Evolutionary conservation across 352 stramenopile genomes (phyloP), one percentile per base, ranked within the genome.

Genomic region (Pythium insidiosum): DNA sequence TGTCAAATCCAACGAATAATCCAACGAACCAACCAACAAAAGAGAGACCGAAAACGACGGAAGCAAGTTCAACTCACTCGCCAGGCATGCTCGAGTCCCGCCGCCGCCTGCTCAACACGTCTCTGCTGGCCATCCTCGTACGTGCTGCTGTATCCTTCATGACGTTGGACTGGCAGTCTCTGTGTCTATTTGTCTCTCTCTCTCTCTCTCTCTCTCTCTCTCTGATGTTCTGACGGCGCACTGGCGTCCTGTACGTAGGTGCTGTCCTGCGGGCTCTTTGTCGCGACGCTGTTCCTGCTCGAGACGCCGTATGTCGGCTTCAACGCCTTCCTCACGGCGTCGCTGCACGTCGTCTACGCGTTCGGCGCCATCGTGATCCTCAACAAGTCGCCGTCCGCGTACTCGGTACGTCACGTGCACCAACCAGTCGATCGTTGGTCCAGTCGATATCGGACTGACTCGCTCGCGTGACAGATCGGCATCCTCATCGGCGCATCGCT

Each of bases 311-410:
- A 63, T 38, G 50, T 88, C 28, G 73, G 73, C 56, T 82, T 91
- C 43, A 45, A 84, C 26, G 75, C 71, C 3, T 69, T 83, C 52
- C 44, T 79, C 39, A 88, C 78, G 12, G 61, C 78, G 5, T 55
- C 49, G 5, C 42, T 84, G 22, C 59, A 84, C 47, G 51, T 91
- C 16, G 56, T 79, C 10, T 91, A 84, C 44, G 73, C 75, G n/a
- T 79, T 91, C 56, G 66, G 73, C 16, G 63, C 75, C 33, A 75
- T 91, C 48, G 67, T 84, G 36, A 71, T 86, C 35, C 58, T 91
- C 30, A 88, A 88, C 63, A 88, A 88, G 42, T 69, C 75, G 38
- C 78, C 78, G 1, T 91, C 78, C 1, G 78, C 75, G 22, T 91
- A 84, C 53, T 85, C 69, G 43, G 78, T 88, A 45, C 46, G 66